Conservation (phyloP, 1,284 basidiomycete genomes). For the Fomitiporia mediterranea region DNA sequence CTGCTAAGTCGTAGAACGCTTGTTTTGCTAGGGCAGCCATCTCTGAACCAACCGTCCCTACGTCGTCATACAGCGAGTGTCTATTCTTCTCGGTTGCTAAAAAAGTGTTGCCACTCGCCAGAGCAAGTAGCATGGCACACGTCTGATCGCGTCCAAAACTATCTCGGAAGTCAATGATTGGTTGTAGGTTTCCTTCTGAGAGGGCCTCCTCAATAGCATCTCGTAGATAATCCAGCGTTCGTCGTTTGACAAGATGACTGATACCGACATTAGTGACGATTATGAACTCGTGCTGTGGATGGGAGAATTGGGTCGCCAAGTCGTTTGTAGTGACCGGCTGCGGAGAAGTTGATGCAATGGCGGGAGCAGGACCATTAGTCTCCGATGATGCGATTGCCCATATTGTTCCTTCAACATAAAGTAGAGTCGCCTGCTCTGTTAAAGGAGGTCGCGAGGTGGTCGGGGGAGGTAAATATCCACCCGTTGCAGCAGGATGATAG, state of each 20-base stretch:
- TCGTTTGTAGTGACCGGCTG: constrained; percentile 64
- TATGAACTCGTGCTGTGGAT: constrained; percentile 74
- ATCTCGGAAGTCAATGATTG: constrained; percentile 69
- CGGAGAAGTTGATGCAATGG: constrained; percentile 33
- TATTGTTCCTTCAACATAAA: constrained; percentile 75
- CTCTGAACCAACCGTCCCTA: constrained; percentile 53
- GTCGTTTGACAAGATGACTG: constrained; percentile 77
- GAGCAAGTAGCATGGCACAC: constrained; percentile 86
- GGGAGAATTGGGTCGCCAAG: constrained; percentile 73
- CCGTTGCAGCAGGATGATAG: constrained; percentile 33
- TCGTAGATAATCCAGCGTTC: constrained; percentile 79
- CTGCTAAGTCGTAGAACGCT: constrained; percentile 81
- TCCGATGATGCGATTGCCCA: constrained; percentile 74
- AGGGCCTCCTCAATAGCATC: constrained; percentile 71
- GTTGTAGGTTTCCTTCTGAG: constrained; percentile 59
- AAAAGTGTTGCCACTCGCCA: constrained; percentile 73
- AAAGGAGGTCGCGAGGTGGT: constrained; percentile 54
- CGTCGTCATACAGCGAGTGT: constrained; percentile 38
- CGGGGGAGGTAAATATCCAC: constrained; percentile 30
- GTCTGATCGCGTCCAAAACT: constrained; percentile 88
- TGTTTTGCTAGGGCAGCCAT: constrained; percentile 68
- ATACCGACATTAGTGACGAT: constrained; percentile 84
- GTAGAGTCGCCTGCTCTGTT: constrained; percentile 69
- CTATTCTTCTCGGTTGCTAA: constrained; percentile 44
- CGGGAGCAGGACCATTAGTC: constrained; percentile 26